These are phyloP conservation scores for Hibiscus tridactylites DNA, from an alignment of 345 rosid species.

Conservation along the genomic window DNA sequence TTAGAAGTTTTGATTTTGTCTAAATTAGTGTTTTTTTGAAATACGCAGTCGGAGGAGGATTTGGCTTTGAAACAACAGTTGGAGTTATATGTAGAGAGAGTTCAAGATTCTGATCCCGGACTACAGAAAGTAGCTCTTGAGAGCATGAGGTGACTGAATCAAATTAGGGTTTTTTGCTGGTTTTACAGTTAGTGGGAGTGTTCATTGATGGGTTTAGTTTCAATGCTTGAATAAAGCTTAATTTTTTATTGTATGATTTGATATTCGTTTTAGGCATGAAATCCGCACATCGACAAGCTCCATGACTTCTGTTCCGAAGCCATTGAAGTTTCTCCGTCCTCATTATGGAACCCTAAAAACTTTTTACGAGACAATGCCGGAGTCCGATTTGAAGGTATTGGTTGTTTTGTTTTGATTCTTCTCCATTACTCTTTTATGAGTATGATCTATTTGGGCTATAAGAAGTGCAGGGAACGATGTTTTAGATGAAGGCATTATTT, in stretches of 20 bases:
- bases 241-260: not conserved
- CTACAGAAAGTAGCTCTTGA: slow-evolving; percentile 87
- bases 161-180: not conserved
- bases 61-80: slow-evolving; percentile 82
- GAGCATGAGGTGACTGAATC: slow-evolving; percentile 72
- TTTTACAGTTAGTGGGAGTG: not conserved
- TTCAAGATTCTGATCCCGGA: slow-evolving; percentile 81
- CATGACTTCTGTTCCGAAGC: slow-evolving; percentile 98
- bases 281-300: slow-evolving; percentile 89
- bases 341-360: slow-evolving; percentile 85
- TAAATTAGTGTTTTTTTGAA: not conserved
- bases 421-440: not conserved
- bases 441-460: not conserved
- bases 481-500: not conserved
- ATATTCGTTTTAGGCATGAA: slow-evolving; percentile 53
- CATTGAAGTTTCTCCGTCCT: slow-evolving; percentile 92
- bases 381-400: slow-evolving; percentile 62
- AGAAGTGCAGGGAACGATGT: not conserved
- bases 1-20: not conserved
- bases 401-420: not conserved
- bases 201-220: not conserved
- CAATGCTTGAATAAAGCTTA: not conserved
- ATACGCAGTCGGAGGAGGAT: slow-evolving; percentile 83
- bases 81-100: slow-evolving; percentile 91
- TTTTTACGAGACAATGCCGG: slow-evolving; percentile 54